Conservation (phyloP, 176 grass and related monocot genomes). For the Pontederia crassipes region DNA sequence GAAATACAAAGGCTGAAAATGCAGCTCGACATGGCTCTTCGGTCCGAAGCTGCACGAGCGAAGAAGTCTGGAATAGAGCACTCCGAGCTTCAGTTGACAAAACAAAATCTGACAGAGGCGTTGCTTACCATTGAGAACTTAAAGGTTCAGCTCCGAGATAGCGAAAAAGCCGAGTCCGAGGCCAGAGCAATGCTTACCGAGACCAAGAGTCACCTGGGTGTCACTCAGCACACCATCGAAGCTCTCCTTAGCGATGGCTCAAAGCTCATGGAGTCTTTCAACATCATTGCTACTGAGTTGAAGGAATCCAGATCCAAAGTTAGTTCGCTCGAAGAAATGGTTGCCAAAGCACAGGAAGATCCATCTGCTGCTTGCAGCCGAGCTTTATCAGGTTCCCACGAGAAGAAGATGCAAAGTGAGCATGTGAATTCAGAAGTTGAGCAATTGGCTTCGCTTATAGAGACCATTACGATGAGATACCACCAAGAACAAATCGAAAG, state of each 20-base stretch:
- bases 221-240: constrained; percentile 57
- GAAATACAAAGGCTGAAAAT: constrained; percentile 65
- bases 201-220: constrained; percentile 66
- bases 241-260: constrained; percentile 81
- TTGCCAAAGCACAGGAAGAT: constrained; percentile 19
- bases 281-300: constrained; percentile 71
- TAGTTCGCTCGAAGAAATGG: constrained; percentile 48
- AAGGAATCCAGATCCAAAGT: constrained; percentile 72
- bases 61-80: constrained; percentile 7
- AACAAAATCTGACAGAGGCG: constrained; percentile 44
- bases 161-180: constrained; percentile 39
- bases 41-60: constrained; percentile 7
- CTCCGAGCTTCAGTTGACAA: constrained; percentile 18
- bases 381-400: neutral
- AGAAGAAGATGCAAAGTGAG: constrained; percentile 15
- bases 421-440: constrained; percentile 26
- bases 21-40: constrained; percentile 36
- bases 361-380: neutral
- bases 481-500: constrained; percentile 66
- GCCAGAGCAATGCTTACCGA: constrained; percentile 46
- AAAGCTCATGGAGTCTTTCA: constrained; percentile 95
- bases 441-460: constrained; percentile 40
- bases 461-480: constrained; percentile 31
- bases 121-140: constrained; percentile 46
- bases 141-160: constrained; percentile 13